Conservation (phyloP, 495 filamentous ascomycete genomes). For the Talaromyces wortmannii region DNA sequence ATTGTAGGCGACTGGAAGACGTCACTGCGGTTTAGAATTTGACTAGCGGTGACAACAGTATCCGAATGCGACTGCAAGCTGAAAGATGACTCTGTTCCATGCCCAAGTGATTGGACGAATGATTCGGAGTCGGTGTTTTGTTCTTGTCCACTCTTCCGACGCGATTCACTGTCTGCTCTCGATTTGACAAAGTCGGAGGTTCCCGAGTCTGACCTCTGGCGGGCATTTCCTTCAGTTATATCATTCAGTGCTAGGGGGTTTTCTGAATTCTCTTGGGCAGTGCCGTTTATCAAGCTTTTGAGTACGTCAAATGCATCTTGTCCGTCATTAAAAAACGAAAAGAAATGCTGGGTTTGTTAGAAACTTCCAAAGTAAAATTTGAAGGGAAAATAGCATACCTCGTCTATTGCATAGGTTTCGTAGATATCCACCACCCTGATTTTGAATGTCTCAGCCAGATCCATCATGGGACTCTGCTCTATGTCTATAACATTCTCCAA, state of each 20-base stretch:
- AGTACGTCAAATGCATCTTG: constrained; percentile 79
- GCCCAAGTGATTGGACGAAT: constrained; percentile 65
- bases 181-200: constrained; percentile 21
- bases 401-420: constrained; percentile 91
- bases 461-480: constrained; percentile 85
- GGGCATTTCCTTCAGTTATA: constrained; percentile 25
- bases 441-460: constrained; percentile 91
- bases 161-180: constrained; percentile 36
- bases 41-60: constrained; percentile 73
- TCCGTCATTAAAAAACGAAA: constrained; percentile 86
- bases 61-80: constrained; percentile 69
- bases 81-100: constrained; percentile 60
- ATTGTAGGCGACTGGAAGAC: constrained; percentile 86
- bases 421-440: constrained; percentile 86
- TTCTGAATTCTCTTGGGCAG: constrained; percentile 41
- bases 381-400: constrained; percentile 47
- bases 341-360: constrained; percentile 69
- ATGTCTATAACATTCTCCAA: constrained; percentile 86
- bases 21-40: constrained; percentile 80
- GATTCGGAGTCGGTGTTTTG: constrained; percentile 63
- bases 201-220: constrained; percentile 10
- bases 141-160: constrained; percentile 45
- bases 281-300: constrained; percentile 64
- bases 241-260: constrained; percentile 10
- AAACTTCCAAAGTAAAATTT: background rate